Evolutionary conservation across 352 stramenopile genomes (phyloP).

Genomic region (Pythium volutum): DNA sequence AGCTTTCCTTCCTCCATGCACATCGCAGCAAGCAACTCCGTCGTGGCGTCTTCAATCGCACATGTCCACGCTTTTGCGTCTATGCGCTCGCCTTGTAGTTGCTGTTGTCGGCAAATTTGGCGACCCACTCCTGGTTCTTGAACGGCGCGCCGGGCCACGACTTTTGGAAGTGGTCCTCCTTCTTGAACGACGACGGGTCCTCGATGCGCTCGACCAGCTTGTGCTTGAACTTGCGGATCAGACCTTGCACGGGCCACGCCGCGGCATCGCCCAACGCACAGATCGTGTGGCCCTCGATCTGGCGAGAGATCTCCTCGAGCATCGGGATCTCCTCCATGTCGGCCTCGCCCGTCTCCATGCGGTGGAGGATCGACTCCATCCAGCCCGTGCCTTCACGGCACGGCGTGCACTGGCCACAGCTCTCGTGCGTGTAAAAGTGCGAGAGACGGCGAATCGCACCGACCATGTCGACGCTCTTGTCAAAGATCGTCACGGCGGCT

Average conservation of each 20-base stretch:
- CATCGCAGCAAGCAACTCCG: not conserved
- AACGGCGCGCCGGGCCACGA: constrained; percentile 95
- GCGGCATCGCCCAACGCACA: constrained; percentile 98
- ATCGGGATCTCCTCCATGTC: constrained; percentile 99
- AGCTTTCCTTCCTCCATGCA: constrained; percentile 1
- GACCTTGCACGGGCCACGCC: constrained; percentile 98
- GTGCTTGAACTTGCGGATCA: constrained; percentile 98
- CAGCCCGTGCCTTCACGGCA: constrained; percentile 98
- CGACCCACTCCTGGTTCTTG: constrained; percentile 94
- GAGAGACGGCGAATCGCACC: constrained; percentile 96
- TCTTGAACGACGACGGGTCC: constrained; percentile 93
- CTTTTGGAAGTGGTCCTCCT: constrained; percentile 93
- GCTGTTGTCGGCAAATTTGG: constrained; percentile 91
- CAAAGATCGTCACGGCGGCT: constrained; percentile 99
- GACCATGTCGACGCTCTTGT: constrained; percentile 99
- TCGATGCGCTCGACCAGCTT: constrained; percentile 98
- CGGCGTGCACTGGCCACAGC: constrained; percentile 99
- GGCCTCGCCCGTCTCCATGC: constrained; percentile 98
- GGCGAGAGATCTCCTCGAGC: constrained; percentile 98
- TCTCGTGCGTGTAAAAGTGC: constrained; percentile 99
- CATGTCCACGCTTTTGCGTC: constrained; percentile 11
- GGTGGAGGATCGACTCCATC: constrained; percentile 97
- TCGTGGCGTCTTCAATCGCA: constrained; percentile 6
- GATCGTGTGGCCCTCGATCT: constrained; percentile 99
- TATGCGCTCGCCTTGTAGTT: constrained; percentile 83